Base-by-base conservation (phyloP, 2,329 filamentous ascomycete genomes). In the Trichocomaceae sp. region DNA sequence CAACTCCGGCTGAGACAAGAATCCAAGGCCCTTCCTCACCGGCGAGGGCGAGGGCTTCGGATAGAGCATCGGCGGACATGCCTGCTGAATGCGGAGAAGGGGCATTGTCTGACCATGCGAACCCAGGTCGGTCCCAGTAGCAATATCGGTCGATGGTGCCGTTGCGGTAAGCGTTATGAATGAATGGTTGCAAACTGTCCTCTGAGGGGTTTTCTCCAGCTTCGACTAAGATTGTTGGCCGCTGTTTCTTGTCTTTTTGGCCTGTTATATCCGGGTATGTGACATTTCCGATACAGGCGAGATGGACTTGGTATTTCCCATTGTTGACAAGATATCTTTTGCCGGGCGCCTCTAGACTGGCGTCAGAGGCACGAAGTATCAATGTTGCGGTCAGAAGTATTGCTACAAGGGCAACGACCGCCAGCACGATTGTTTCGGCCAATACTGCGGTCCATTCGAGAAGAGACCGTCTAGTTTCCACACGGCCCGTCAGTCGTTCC, bases 21-120 rank as follows among this genome's bases (percentile, higher is more conserved):
- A 99, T 80, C 87, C 88, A 99, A 0, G 93, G 92, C 0, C 92
- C 91, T 47, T 84, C 79, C 72, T 97, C 93, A 23, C 86, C 90
- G 3, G 87, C 83, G 41, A 83, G 78, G 1, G 86, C 85, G 5
- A 99, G 80, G 2, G 90, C 89, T 73, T 97, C 91, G 44, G 89
- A 91, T 23, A 97, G 77, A 0, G 85, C 89, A 65, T 96, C 90
- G 5, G 88, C 85, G n/a, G 88, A 86, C 82, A 96, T 96, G 44
- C 91, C 90, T 4, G 90, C 92, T 5, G 89, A 95, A 63, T 96
- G 85, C 0, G 93, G 93, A 5, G 91, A 96, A 1, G 93, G 93
- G 0, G 92, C 90, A 54, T 93, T 92, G 71, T 99, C 93, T 47
- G 83, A 83, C 85, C 90, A 96, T 6, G 82, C 92, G 54, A 92